phyloP scores from a whole-genome alignment of 2,329 filamentous ascomycete genomes.

The Colletotrichum lupini region DNA sequence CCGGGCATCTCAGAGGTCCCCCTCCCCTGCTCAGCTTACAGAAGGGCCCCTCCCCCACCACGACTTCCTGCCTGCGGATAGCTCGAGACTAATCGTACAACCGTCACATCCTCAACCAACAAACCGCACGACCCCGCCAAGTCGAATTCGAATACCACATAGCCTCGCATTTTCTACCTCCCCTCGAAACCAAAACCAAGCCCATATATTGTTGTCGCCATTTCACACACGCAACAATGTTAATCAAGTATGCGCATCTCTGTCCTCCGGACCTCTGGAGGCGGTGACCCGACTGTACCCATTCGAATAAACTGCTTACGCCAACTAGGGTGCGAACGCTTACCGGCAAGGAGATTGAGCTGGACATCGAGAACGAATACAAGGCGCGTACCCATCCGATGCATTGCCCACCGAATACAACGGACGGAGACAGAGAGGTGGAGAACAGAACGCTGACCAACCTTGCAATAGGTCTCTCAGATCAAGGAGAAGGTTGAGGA shows the following conservation, averaged over 20 bases:
- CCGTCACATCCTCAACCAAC: conserved; percentile 9
- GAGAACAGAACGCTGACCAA: background rate
- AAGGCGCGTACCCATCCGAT: conserved; percentile 68
- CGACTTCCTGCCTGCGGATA: conserved; percentile 15
- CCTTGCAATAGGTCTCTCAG: conserved; percentile 75
- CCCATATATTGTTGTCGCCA: background rate
- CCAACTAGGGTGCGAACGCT: conserved; percentile 87
- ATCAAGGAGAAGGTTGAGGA: conserved; percentile 99
- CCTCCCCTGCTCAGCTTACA: conserved; percentile 16
- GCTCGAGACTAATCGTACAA: conserved; percentile 9
- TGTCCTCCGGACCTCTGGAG: background rate
- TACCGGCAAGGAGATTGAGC: conserved; percentile 98
- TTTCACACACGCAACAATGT: conserved; percentile 46
- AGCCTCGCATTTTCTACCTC: background rate
- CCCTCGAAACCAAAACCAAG: background rate
- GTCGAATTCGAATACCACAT: background rate
- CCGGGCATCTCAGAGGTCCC: background rate
- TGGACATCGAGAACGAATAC: conserved; percentile 95
- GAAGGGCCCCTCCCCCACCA: conserved; percentile 32
- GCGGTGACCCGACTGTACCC: background rate
- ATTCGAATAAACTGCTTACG: conserved; percentile 7
- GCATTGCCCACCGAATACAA: background rate
- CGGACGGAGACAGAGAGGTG: background rate
- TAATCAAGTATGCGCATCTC: conserved; percentile 62
- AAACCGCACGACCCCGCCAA: background rate